Base-by-base conservation (phyloP, 805 yeast genomes). In the Metschnikowia lunata region DNA sequence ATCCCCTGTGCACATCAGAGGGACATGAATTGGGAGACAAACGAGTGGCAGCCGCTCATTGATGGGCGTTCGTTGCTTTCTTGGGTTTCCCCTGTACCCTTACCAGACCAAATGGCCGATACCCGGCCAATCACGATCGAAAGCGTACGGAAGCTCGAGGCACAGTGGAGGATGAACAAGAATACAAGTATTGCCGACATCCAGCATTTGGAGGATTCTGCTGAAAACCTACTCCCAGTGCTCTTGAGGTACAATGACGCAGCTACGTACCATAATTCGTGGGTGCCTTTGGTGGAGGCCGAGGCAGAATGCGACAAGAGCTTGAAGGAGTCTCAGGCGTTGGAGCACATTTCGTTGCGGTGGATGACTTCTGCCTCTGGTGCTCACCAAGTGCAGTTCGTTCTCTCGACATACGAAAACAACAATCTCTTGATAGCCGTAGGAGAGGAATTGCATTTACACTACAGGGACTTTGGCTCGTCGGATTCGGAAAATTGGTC, bases 1-100 rank as follows among this genome's bases (percentile, higher is more conserved):
- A 70, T 87, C 43, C 97, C 97, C 0, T 90, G 97, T 63, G 83
- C 95, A 1, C 89, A 82, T 58, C 63, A 74, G 8, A 82, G 84
- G 51, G 88, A 85, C 61, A 66, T 76, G 27, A 81, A 83, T 56
- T 90, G 97, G 97, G 96, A 88, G 56, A 82, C 90, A 0, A 77
- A 73, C 34, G 84, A 85, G 48, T 90, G 97, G 97, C 88, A 84
- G 57, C 77, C 96, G 0, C 67, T 90, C 43, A 86, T 90, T 45
- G 91, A 85, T 51, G 83, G 88, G 51, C 73, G 95, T 32, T 82
- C 79, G 50, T 78, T 90, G 46, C 68, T 90, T 45, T 69, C 88
- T 1, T 90, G 97, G 97, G 78, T 90, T 10, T 90, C 88, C 0
- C 69, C 80, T 2, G 72, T 68, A 4, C 95, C 96, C 0, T 56